Base-by-base conservation (phyloP, 495 filamentous ascomycete genomes). In the Penicillium coffeae region DNA sequence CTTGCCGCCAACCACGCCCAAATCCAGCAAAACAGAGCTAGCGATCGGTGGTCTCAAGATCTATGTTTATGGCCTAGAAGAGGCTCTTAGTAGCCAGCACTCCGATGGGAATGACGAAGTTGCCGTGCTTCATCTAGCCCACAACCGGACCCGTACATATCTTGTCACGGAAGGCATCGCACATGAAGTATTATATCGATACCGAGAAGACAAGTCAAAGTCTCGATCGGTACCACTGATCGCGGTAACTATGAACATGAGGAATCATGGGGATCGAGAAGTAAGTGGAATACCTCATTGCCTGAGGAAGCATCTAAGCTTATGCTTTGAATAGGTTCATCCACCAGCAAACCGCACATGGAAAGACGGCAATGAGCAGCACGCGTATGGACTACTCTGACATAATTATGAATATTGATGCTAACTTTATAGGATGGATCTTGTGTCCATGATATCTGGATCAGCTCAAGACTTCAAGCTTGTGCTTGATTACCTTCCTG, bases 401-500 rank as follows among this genome's bases (percentile, higher is more conserved):
- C 15, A 19, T 34, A 18, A 3, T 30, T 2, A 14, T 8, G 8
- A n/a, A 13, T n/a, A 42, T 18, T 0, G 19, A 32, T 25, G 21
- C 42, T 45, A 35, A 45, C 25, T 13, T 13, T 13, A 13, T 14
- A 45, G 42, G 8, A 45, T 45, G 42, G 42, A 45, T 21, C 27
- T 45, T 10, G 30, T 45, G 4, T 45, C 42, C 14, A 45, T 45
- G 3, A 45, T 45, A 12, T 34, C 42, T 15, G 42, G 42, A 35
- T 45, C 42, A 3, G 42, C 42, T 5, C 42, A 45, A 35, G 42
- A 45, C 34, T 45, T 45, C 42, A 45, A 45, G 21, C 30, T 45
- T 19, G 42, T 45, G 13, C 16, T 45, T 1, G 42, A 45, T 15
- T 45, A 45, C 19, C 42, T 45, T 14, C 42, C 42, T 14, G 16